A percentile compares a stretch with the other conserved stretches of the same genome.
These are phyloP conservation scores for Allium fistulosum DNA, from an alignment of 106 monocot species.

Conservation along the genomic window DNA sequence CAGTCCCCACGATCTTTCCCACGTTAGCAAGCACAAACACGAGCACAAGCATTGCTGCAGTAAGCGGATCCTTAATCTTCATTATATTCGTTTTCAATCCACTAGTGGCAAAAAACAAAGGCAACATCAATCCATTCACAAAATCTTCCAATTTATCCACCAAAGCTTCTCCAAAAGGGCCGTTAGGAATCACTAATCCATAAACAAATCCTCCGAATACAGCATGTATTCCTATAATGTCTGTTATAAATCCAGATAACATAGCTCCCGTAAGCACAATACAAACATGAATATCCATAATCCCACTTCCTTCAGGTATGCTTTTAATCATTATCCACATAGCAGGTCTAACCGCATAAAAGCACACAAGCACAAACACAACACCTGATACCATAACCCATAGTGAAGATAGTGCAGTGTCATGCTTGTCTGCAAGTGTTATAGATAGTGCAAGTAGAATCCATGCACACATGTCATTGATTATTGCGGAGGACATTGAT, in stretches of 20 bases:
- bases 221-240: slow-evolving; percentile 36
- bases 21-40: slow-evolving; percentile 9
- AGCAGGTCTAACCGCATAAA: slow-evolving; percentile 5
- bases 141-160: slow-evolving; percentile 45
- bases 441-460: slow-evolving; percentile 29
- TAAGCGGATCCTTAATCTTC: not conserved
- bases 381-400: slow-evolving; percentile 25
- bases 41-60: slow-evolving; percentile 11
- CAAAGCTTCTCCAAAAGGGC: slow-evolving; percentile 21
- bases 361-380: slow-evolving; percentile 11
- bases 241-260: slow-evolving; percentile 15
- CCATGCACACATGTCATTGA: slow-evolving; percentile 32
- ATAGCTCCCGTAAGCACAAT: slow-evolving; percentile 24
- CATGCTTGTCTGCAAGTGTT: slow-evolving; percentile 13
- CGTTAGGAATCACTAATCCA: slow-evolving; percentile 41
- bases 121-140: slow-evolving; percentile 25
- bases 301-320: slow-evolving; percentile 27
- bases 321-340: slow-evolving; percentile 19
- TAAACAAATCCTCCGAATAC: slow-evolving; percentile 39
- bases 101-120: slow-evolving; percentile 35
- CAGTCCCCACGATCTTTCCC: slow-evolving; percentile 17
- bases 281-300: slow-evolving; percentile 18
- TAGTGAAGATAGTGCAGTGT: not conserved
- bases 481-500: slow-evolving; percentile 25
- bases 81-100: slow-evolving; percentile 26